A percentile compares a stretch with the other conserved stretches of the same genome.
These are phyloP conservation scores for Cruciata laevipes DNA, from an alignment of 257 asterid species.

Conservation along the genomic window DNA sequence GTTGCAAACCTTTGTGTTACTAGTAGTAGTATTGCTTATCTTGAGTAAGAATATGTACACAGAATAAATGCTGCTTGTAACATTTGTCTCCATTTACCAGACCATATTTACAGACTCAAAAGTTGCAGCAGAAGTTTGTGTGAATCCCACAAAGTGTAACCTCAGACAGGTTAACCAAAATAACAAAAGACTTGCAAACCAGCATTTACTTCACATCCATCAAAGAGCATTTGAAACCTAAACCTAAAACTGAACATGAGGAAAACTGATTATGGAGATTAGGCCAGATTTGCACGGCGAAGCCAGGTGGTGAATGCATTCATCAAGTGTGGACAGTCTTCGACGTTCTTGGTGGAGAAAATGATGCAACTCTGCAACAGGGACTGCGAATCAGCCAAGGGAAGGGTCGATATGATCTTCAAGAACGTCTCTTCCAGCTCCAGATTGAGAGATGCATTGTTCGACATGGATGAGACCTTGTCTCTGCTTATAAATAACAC, in stretches of 20 bases:
- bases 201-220: background rate
- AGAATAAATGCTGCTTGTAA: background rate
- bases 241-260: background rate
- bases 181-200: background rate
- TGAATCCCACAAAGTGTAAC: background rate
- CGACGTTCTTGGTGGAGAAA: slow-evolving; percentile 78
- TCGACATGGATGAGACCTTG: slow-evolving; percentile 43
- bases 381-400: slow-evolving; percentile 61
- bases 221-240: background rate
- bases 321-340: slow-evolving; percentile 84
- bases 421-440: slow-evolving; percentile 83
- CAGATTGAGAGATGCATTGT: slow-evolving; percentile 40
- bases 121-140: background rate
- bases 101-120: background rate
- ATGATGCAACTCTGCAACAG: slow-evolving; percentile 83
- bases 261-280: background rate
- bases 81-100: background rate
- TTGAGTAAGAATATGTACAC: background rate
- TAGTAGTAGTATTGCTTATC: background rate
- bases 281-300: slow-evolving; percentile 66
- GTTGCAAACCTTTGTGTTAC: background rate
- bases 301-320: slow-evolving; percentile 91
- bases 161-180: background rate
- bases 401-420: slow-evolving; percentile 82
- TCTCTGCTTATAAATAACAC: slow-evolving; percentile 78